These are phyloP conservation scores for Blastobotrys attinorum DNA, from an alignment of 805 yeast genomes.

Conservation along the genomic window DNA sequence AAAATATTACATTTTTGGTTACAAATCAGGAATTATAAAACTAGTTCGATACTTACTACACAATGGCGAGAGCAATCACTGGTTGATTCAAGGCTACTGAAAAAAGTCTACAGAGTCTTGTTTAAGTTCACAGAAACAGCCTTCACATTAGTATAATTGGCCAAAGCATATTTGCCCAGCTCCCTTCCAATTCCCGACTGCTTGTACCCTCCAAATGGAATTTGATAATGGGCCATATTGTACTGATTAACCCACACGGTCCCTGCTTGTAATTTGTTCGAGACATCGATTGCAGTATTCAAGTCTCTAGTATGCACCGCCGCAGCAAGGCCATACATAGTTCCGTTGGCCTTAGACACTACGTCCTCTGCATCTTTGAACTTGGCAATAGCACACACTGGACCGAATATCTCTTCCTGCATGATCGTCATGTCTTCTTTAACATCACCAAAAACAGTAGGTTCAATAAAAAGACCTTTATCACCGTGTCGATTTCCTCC, in stretches of 20 bases:
- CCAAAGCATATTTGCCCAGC: constrained; percentile 63
- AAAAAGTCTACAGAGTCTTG: no score
- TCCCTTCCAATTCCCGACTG: constrained; percentile 78
- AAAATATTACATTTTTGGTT: no score
- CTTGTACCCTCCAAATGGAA: constrained; percentile 80
- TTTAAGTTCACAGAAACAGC: constrained; percentile 69
- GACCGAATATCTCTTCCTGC: constrained; percentile 81
- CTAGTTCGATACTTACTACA: background rate
- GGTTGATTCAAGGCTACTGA: no score
- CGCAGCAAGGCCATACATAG: constrained; percentile 73
- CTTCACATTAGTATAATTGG: constrained; percentile 63
- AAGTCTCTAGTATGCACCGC: constrained; percentile 65
- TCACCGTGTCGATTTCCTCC: constrained; percentile 55
- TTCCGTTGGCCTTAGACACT: constrained; percentile 54
- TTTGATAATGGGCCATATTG: constrained; percentile 54
- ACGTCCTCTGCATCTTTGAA: constrained; percentile 63
- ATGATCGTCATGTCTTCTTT: constrained; percentile 55
- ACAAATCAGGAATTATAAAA: background rate
- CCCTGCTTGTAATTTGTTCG: constrained; percentile 54
- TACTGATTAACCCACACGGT: constrained; percentile 65
- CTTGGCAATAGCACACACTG: constrained; percentile 61
- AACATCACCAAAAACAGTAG: constrained; percentile 69
- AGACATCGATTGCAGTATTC: constrained; percentile 52
- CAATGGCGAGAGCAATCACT: no score
- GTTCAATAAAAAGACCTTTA: constrained; percentile 60